phyloP scores from a whole-genome alignment of 352 stramenopile genomes.

The Aphanomyces invadans region DNA sequence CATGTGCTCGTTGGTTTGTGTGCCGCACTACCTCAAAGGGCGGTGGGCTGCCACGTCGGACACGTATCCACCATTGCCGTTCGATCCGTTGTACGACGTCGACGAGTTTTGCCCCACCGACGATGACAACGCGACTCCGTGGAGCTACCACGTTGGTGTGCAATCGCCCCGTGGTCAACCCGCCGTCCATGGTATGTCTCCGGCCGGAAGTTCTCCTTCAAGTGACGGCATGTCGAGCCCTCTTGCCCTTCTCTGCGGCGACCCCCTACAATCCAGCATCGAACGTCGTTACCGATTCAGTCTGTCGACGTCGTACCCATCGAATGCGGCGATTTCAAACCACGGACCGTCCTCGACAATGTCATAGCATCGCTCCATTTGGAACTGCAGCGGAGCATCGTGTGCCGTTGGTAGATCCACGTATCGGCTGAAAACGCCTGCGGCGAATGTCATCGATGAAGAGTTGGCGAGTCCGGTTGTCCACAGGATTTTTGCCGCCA shows the following conservation, averaged over 20 bases:
- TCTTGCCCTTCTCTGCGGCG: not conserved
- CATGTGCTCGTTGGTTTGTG: not conserved
- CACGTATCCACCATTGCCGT: not conserved
- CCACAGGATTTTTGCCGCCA: not conserved
- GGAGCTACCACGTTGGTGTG: not conserved
- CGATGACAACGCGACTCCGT: not conserved
- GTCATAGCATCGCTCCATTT: not conserved
- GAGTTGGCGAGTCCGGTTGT: not conserved
- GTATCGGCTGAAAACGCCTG: too few species aligned
- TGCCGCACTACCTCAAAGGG: not conserved
- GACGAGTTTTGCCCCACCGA: slow-evolving; percentile 1
- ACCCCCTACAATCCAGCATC: not conserved
- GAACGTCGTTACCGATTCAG: slow-evolving; percentile 1
- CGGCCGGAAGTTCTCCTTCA: not conserved
- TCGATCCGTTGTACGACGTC: not conserved
- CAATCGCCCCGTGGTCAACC: not conserved
- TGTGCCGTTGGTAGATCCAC: too few species aligned
- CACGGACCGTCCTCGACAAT: not conserved
- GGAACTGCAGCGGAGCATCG: too few species aligned
- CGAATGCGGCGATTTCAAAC: not conserved
- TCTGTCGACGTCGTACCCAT: not conserved
- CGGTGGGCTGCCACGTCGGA: not conserved
- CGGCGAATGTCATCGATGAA: too few species aligned
- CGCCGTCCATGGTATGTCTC: not conserved
- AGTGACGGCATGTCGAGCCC: not conserved